Conservation (phyloP, 176 grass and related monocot genomes). For the Avena sativa region DNA sequence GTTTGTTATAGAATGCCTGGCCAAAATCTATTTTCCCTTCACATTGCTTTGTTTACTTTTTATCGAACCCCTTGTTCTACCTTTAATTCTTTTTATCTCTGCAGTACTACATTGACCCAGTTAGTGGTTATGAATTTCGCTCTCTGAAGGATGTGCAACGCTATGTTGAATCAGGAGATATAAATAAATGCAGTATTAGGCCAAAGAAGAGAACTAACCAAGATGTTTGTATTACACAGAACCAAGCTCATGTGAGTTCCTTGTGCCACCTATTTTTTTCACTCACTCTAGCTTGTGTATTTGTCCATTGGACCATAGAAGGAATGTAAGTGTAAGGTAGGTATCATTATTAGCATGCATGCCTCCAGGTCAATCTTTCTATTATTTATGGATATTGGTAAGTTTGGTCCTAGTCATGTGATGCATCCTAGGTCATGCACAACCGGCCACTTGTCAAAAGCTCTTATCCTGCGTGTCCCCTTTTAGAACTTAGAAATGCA, state of each 20-base stretch:
- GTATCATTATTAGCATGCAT: conserved; percentile 7
- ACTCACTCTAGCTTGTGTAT: conserved; percentile 1
- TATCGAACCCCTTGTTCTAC: background rate
- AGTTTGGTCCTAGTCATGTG: conserved; percentile 18
- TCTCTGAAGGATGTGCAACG: conserved; percentile 71
- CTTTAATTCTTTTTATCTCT: conserved; percentile 41
- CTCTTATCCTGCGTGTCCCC: conserved; percentile 16
- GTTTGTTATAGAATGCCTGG: conserved; percentile 25
- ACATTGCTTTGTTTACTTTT: conserved; percentile 43
- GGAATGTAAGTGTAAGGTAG: conserved; percentile 28
- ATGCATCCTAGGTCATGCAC: conserved; percentile 28
- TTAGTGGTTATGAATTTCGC: conserved; percentile 77
- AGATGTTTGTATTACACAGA: conserved; percentile 39
- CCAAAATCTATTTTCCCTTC: conserved; percentile 21
- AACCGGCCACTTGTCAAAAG: conserved; percentile 1
- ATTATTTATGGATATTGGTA: background rate
- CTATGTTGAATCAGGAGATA: conserved; percentile 67
- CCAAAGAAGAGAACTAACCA: conserved; percentile 56
- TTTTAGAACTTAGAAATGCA: conserved; percentile 23
- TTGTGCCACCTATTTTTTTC: conserved; percentile 16
- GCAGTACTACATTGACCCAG: conserved; percentile 78
- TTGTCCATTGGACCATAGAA: conserved; percentile 18
- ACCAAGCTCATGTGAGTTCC: conserved; percentile 61
- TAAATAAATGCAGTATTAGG: conserved; percentile 46
- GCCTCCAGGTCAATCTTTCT: conserved; percentile 20